Base-by-base conservation (phyloP, 1,284 basidiomycete genomes). In the Phenoliferia sp. region DNA sequence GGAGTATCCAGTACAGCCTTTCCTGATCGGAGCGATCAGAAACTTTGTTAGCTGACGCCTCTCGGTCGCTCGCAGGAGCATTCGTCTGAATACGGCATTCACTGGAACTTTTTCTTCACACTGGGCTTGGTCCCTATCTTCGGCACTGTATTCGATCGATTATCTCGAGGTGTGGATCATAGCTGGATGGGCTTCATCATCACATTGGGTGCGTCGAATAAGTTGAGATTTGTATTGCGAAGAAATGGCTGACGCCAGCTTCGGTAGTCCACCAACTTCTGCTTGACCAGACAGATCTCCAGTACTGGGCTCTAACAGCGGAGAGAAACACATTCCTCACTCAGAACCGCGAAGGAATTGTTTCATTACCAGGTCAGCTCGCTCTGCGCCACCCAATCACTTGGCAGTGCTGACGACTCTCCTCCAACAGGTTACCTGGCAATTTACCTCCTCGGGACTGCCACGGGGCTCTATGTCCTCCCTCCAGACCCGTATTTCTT, bases 71-170 rank as follows among this genome's bases (percentile, higher is more conserved):
- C 31, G 31, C 71, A 94, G 92, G 95, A 99, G 82, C 96, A 99
- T 73, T 87, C 90, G 55, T 88, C 92, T 0, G 95, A 99, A 80
- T 99, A 99, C 73, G 96, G 96, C 1, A 87, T 88, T 0, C 94
- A 98, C 77, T 99, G 96, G 96, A 99, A 99, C 79, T 99, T 99
- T 80, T 99, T 99, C 84, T 85, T 98, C 75, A 98, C 96, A 0
- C 83, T 99, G 17, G 92, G 88, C 0, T 70, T 91, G 1, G 79
- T 98, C 3, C 94, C 94, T 0, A 78, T 90, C 0, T 79, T 92
- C 7, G 88, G 92, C 71, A 85, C 89, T 0, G 65, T 87, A 0
- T 77, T 92, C 9, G 87, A 89, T 66, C 88, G 89, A 0, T 59
- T 90, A 7, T 84, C 90, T 44, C 76, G 80, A 16, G 77, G 77